Percentiles rank a stretch among this genome's conserved stretches.
phyloP scores from a whole-genome alignment of 2,329 filamentous ascomycete species.

The Aspergillus fumigatiaffinis region DNA sequence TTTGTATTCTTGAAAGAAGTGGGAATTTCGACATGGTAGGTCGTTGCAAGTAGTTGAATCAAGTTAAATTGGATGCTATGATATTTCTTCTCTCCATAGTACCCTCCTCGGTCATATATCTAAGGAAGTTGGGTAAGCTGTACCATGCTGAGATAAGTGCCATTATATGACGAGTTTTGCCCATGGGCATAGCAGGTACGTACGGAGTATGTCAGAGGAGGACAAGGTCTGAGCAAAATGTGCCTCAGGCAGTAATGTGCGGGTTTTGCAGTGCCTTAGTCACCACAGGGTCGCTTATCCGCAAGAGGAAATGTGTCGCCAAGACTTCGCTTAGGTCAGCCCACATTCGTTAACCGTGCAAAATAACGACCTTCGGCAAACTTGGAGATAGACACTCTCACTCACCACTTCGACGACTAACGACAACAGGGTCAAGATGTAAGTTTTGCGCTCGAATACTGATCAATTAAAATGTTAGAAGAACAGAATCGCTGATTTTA shows the following conservation, averaged over 20 bases:
- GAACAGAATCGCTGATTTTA: slow-evolving; percentile 25
- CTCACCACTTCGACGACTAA: slow-evolving; percentile 44
- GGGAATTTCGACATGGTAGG: neutral
- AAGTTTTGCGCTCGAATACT: slow-evolving; percentile 22
- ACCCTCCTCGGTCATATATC: neutral
- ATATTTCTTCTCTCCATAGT: neutral
- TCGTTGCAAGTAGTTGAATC: neutral
- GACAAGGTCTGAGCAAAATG: neutral
- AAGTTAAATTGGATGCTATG: neutral
- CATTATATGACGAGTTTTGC: neutral
- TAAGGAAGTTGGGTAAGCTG: neutral
- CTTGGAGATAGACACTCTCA: slow-evolving; percentile 39
- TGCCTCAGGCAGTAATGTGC: slow-evolving; percentile 12
- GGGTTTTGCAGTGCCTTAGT: slow-evolving; percentile 2
- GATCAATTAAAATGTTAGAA: neutral
- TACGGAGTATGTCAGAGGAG: too few relatives aligned
- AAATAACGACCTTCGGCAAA: slow-evolving; percentile 34
- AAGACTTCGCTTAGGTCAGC: slow-evolving; percentile 41
- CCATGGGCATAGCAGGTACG: too few relatives aligned
- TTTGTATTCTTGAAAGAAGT: neutral
- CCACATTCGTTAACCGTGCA: slow-evolving; percentile 41
- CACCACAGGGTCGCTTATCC: slow-evolving; percentile 9
- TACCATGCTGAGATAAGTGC: neutral
- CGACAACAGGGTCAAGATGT: slow-evolving; percentile 48
- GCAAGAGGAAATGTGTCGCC: slow-evolving; percentile 14